Evolutionary conservation across 2,329 filamentous ascomycete genomes (phyloP).

Genomic region (Fusarium sp.): DNA sequence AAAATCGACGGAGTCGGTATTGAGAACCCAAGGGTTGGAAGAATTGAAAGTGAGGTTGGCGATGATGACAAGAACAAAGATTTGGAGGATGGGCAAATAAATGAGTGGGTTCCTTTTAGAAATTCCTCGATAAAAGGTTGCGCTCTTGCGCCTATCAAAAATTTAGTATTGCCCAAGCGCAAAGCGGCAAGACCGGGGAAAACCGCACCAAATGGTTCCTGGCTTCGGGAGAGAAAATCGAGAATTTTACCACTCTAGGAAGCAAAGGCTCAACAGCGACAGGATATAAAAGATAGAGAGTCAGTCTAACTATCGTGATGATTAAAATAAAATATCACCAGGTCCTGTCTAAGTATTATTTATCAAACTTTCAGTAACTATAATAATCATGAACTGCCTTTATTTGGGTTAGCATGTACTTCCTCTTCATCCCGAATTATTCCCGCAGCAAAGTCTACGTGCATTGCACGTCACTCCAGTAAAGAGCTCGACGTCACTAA

Average conservation of each 20-base stretch:
- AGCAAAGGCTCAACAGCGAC: background rate
- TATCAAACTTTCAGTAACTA: background rate
- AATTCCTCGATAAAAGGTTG: constrained; percentile 28
- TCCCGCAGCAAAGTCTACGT: constrained; percentile 9
- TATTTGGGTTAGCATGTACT: background rate
- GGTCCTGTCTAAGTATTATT: too few relatives aligned
- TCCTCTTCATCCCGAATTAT: constrained; percentile 7
- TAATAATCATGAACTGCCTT: background rate
- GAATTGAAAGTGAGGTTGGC: constrained; percentile 12
- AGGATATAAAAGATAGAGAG: too few relatives aligned
- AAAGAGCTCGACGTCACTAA: constrained; percentile 49
- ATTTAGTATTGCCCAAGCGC: constrained; percentile 16
- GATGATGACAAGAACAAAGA: constrained; percentile 35
- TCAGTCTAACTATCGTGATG: too few relatives aligned
- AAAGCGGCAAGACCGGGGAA: constrained; percentile 32
- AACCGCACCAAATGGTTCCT: constrained; percentile 16
- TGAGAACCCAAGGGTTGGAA: background rate
- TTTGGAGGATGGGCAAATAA: constrained; percentile 37
- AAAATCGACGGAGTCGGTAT: background rate
- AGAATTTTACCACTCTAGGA: background rate
- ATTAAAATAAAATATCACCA: too few relatives aligned
- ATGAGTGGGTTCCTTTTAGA: constrained; percentile 12
- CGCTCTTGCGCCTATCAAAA: constrained; percentile 35
- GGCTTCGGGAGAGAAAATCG: background rate
- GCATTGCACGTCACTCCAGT: constrained; percentile 33